These are phyloP conservation scores for Pyrus hybrid DNA, from an alignment of 331 rosid species.

Conservation along the genomic window DNA sequence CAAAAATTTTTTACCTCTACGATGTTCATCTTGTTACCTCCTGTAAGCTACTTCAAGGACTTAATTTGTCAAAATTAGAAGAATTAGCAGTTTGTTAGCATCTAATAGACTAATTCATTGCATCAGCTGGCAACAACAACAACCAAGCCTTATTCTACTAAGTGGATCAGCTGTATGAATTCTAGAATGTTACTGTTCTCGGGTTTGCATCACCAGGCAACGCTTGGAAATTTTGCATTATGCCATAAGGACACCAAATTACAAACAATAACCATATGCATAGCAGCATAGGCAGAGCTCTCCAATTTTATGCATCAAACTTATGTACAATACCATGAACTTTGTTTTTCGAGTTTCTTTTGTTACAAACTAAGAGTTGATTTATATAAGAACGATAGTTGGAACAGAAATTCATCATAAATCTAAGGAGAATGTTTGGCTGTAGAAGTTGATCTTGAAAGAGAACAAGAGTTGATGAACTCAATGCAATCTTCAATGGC, in stretches of 20 bases:
- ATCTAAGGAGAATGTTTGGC: slow-evolving; percentile 12
- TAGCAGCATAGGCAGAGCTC: neutral
- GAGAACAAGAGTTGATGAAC: slow-evolving; percentile 65
- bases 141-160: too few relatives aligned
- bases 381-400: neutral
- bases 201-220: too few relatives aligned
- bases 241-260: neutral
- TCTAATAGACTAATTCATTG: neutral
- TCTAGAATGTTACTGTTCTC: too few relatives aligned
- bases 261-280: neutral
- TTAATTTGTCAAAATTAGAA: neutral
- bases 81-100: neutral
- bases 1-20: neutral
- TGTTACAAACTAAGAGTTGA: neutral
- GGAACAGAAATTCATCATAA: neutral
- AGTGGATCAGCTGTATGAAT: too few relatives aligned
- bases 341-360: neutral
- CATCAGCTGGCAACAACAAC: too few relatives aligned
- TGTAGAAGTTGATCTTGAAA: slow-evolving; percentile 53
- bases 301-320: neutral
- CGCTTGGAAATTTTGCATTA: too few relatives aligned
- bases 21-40: neutral
- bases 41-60: neutral
- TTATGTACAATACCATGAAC: neutral
- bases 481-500: slow-evolving; percentile 89